Evolutionary conservation across 78 protist genomes (phyloP).

Genomic region (Blattamonas nauphoetae): DNA sequence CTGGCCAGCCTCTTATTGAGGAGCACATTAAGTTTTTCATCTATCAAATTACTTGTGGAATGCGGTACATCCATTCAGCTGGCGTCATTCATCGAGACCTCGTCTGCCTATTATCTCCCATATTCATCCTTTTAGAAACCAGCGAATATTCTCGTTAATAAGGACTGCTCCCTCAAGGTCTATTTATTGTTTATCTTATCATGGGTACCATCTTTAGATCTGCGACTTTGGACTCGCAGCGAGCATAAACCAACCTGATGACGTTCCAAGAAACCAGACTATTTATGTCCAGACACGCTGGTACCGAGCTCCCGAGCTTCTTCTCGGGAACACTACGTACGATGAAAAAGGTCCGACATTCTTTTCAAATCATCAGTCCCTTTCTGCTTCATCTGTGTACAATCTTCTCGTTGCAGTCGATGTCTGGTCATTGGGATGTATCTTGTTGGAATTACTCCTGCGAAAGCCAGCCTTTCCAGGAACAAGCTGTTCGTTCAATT

Average conservation of each 20-base stretch:
- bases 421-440: constrained; percentile 32
- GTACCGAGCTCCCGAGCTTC: constrained; percentile 40
- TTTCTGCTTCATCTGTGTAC: not conserved
- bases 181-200: no score
- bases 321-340: not conserved
- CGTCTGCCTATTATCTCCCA: no score
- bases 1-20: constrained; percentile 32
- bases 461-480: constrained; percentile 31
- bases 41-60: constrained; percentile 40
- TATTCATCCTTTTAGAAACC: constrained; percentile 56
- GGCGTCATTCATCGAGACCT: constrained; percentile 42
- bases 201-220: no score
- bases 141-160: constrained; percentile 40
- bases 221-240: constrained; percentile 62
- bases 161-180: constrained; percentile 25
- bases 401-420: not conserved
- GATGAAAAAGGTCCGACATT: not conserved
- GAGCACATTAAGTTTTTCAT: constrained; percentile 30
- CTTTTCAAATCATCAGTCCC: no score
- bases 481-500: not conserved
- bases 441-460: constrained; percentile 18
- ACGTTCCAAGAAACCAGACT: not conserved
- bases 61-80: constrained; percentile 34
- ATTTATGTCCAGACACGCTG: constrained; percentile 41
- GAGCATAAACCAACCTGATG: constrained; percentile 12